These are phyloP conservation scores for Corymbia maculata DNA, from an alignment of 345 rosid species.

Conservation along the genomic window DNA sequence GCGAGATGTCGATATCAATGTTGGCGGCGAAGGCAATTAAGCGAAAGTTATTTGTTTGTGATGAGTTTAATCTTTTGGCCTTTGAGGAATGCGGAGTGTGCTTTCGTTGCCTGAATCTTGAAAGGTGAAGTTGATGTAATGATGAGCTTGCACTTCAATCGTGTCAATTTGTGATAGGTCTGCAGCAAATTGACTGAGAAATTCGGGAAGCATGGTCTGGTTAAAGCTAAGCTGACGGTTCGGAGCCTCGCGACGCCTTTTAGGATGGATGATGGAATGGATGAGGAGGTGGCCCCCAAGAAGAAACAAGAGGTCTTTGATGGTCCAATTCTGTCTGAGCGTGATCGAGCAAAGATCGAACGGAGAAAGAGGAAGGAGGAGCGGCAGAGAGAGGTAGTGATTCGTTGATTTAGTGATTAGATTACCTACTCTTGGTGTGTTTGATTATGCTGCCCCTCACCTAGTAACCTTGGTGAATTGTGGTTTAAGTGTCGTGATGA, in stretches of 20 bases:
- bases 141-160: background rate
- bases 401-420: background rate
- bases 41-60: background rate
- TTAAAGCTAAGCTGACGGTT: constrained; percentile 60
- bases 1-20: background rate
- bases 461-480: background rate
- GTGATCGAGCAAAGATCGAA: constrained; percentile 69
- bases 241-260: constrained; percentile 85
- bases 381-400: constrained; percentile 79
- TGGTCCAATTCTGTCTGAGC: constrained; percentile 82
- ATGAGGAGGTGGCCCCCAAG: constrained; percentile 66
- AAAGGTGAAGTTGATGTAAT: background rate
- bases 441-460: background rate
- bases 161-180: constrained; percentile 32
- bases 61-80: background rate
- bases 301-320: constrained; percentile 86
- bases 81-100: background rate
- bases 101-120: background rate
- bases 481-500: background rate
- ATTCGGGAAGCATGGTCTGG: constrained; percentile 92
- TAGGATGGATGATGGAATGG: constrained; percentile 99
- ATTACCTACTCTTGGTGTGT: background rate
- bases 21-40: background rate
- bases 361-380: constrained; percentile 95
- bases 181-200: constrained; percentile 69